These are phyloP conservation scores for Diaporthe aspalathi DNA, from an alignment of 2,329 filamentous ascomycete genomes.

Conservation along the genomic window DNA sequence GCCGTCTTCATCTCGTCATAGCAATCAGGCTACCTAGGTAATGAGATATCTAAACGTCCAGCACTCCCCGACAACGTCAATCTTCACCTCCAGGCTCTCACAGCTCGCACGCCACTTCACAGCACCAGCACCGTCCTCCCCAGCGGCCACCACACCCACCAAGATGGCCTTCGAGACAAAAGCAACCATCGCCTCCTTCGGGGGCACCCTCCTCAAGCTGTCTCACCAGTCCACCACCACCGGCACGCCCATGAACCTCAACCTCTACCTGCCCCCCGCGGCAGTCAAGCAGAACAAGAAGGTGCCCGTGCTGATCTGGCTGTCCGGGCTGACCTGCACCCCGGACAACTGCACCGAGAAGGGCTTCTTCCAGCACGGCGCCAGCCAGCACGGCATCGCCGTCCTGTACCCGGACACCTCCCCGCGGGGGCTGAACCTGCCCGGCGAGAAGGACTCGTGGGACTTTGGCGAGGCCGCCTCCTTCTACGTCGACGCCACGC, in stretches of 20 bases:
- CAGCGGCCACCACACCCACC: conserved; percentile 10
- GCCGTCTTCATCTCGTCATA: conserved; percentile 8
- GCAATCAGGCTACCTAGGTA: neutral
- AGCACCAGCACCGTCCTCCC: conserved; percentile 2
- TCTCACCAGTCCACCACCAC: conserved; percentile 83
- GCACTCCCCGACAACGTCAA: conserved; percentile 17
- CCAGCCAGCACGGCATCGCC: conserved; percentile 85
- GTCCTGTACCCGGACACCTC: conserved; percentile 95
- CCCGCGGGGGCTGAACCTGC: conserved; percentile 82
- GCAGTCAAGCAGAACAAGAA: conserved; percentile 66
- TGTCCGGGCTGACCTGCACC: conserved; percentile 94
- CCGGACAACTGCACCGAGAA: conserved; percentile 86
- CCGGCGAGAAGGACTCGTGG: conserved; percentile 87
- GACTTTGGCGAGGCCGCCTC: conserved; percentile 94
- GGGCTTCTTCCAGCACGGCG: conserved; percentile 91
- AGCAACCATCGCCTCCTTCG: conserved; percentile 89
- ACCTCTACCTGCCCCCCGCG: conserved; percentile 87
- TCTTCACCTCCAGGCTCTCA: conserved; percentile 31
- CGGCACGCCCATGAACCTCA: conserved; percentile 89
- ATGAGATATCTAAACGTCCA: conserved; percentile 36
- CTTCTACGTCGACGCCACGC: conserved; percentile 92
- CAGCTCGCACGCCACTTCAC: conserved; percentile 36
- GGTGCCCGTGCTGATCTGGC: conserved; percentile 89
- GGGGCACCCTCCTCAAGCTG: conserved; percentile 94
- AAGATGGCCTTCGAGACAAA: conserved; percentile 89